Conservation (phyloP, 176 grass and related monocot genomes). For the Avena sativa region DNA sequence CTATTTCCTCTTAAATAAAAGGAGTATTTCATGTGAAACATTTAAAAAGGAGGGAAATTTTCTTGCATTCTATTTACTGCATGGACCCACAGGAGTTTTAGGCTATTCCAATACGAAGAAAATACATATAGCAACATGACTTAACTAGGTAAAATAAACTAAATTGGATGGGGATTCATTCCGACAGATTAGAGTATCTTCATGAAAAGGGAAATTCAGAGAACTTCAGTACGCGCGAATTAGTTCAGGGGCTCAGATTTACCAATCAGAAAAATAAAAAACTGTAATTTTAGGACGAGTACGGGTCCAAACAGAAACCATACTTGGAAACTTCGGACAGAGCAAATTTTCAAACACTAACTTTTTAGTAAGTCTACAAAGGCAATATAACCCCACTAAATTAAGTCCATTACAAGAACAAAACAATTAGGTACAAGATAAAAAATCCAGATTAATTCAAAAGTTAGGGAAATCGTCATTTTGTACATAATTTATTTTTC, state of each 20-base stretch:
- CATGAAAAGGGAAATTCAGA: background rate
- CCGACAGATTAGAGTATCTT: background rate
- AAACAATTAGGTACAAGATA: background rate
- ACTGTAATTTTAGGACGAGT: background rate
- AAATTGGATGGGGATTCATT: background rate
- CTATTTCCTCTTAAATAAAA: no score
- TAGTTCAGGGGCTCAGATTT: background rate
- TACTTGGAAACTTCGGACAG: background rate
- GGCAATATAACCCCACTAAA: background rate
- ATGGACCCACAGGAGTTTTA: background rate
- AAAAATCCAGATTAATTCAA: background rate
- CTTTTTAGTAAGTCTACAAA: background rate
- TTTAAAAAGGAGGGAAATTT: background rate
- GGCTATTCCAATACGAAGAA: background rate
- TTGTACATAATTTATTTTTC: background rate
- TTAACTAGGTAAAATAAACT: background rate
- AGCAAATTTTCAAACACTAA: background rate
- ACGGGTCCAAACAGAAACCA: background rate
- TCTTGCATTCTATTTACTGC: background rate
- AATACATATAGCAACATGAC: no score
- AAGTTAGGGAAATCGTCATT: background rate
- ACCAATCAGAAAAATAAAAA: background rate
- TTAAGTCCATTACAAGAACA: background rate
- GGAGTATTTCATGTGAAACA: background rate
- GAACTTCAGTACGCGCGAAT: background rate